A percentile compares a stretch with the other conserved stretches of the same genome.
phyloP scores from a whole-genome alignment of 2,329 filamentous ascomycete genomes.

The Dichotomopilus funicola region DNA sequence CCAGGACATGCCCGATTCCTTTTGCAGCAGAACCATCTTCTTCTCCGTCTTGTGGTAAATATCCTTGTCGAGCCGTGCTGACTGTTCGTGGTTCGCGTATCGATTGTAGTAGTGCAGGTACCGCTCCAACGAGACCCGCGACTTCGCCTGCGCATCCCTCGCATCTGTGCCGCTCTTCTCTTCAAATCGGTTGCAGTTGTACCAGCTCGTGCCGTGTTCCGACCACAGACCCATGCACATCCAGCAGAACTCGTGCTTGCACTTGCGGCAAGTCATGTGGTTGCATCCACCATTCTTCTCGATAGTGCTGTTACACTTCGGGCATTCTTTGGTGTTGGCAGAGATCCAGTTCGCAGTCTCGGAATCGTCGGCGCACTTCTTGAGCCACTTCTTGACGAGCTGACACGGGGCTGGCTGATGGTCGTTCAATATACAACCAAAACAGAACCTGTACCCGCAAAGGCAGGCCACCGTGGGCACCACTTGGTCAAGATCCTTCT shows the following conservation, averaged over 20 bases:
- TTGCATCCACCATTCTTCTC: conserved; percentile 99
- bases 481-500: conserved; percentile 74
- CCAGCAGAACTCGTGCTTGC: conserved; percentile 97
- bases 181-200: conserved; percentile 96
- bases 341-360: conserved; percentile 99
- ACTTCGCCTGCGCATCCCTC: conserved; percentile 84
- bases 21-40: conserved; percentile 97
- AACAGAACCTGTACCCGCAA: conserved; percentile 87
- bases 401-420: conserved; percentile 91
- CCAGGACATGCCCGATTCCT: conserved; percentile 93
- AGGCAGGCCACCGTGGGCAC: conserved; percentile 85
- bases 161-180: conserved; percentile 92
- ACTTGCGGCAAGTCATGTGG: conserved; percentile 96
- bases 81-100: conserved; percentile 98
- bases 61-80: conserved; percentile 91
- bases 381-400: conserved; percentile 89
- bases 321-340: conserved; percentile 97
- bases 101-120: conserved; percentile 99
- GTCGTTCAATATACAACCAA: conserved; percentile 82
- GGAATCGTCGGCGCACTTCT: conserved; percentile 97
- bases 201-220: conserved; percentile 98
- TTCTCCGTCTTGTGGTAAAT: conserved; percentile 94
- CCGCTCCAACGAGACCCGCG: conserved; percentile 83
- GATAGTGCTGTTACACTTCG: conserved; percentile 91
- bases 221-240: conserved; percentile 99